A percentile compares a stretch with the other conserved stretches of the same genome.
Conservation (phyloP, 2,329 filamentous ascomycete genomes). For the Talaromyces sp. region DNA sequence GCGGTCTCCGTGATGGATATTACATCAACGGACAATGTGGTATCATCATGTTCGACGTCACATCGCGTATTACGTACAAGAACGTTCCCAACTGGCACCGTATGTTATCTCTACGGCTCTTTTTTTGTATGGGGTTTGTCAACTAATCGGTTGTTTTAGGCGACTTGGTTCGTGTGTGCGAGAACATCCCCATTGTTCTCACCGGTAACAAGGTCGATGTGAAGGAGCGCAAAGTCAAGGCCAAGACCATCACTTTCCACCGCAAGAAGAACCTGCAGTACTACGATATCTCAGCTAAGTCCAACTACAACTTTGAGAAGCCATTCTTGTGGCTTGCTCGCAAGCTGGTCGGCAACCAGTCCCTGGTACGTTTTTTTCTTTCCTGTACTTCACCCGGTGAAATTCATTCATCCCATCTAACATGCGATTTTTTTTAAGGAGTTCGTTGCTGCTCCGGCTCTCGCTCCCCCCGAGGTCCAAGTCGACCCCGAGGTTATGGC, state of each 20-base stretch:
- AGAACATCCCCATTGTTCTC: conserved; percentile 98
- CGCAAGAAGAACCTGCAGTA: conserved; percentile 99
- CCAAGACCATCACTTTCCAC: conserved; percentile 99
- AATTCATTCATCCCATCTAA: conserved; percentile 12
- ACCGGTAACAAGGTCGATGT: conserved; percentile 99
- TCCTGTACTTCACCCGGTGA: neutral
- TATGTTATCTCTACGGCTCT: conserved; percentile 50
- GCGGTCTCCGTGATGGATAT: conserved; percentile 98
- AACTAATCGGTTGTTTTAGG: conserved; percentile 49
- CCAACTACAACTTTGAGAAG: conserved; percentile 99
- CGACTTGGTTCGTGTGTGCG: conserved; percentile 97
- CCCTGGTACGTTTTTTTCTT: conserved; percentile 57
- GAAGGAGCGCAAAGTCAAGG: conserved; percentile 99
- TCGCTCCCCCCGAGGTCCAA: conserved; percentile 86
- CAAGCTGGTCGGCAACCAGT: conserved; percentile 94
- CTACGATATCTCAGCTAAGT: conserved; percentile 99
- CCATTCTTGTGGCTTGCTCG: conserved; percentile 98
- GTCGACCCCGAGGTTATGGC: conserved; percentile 64
- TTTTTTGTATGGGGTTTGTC: conserved; percentile 1
- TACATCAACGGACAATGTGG: conserved; percentile 99
- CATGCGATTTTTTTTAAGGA: conserved; percentile 54
- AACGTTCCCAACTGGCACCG: conserved; percentile 99
- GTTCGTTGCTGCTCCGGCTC: conserved; percentile 91
- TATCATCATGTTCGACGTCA: conserved; percentile 99
- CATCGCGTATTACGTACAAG: conserved; percentile 99